Conservation (phyloP, 306 rosid species). For the Pyrus betulifolia region DNA sequence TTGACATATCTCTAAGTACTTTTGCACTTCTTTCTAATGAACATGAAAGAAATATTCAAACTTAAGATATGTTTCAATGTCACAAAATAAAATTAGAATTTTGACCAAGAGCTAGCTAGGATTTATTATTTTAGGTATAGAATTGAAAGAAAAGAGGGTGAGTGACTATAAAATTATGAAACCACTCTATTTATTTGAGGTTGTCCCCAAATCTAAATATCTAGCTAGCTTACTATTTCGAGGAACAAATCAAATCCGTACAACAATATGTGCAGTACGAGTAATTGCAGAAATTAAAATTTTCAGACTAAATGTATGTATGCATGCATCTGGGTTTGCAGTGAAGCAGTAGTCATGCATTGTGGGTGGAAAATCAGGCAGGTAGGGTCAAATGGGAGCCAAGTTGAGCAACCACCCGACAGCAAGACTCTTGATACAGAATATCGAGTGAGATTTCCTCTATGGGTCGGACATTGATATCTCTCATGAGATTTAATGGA, state of each 20-base stretch:
- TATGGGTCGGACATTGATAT: slow-evolving; percentile 6
- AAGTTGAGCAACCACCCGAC: slow-evolving; percentile 14
- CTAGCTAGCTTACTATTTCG: background rate
- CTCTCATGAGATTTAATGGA: background rate
- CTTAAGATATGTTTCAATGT: too few relatives aligned
- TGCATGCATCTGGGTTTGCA: too few relatives aligned
- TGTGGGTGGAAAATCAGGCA: slow-evolving; percentile 15
- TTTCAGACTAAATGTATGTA: background rate
- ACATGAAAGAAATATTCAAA: too few relatives aligned
- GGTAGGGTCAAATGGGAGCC: slow-evolving; percentile 9
- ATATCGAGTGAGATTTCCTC: background rate
- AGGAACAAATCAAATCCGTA: background rate
- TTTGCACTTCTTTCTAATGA: background rate
- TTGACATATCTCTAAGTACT: too few relatives aligned
- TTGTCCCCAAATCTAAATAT: background rate
- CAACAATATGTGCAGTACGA: background rate
- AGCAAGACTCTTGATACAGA: background rate
- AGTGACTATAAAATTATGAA: too few relatives aligned
- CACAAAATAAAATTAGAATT: too few relatives aligned
- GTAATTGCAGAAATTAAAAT: background rate
- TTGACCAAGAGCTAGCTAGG: background rate
- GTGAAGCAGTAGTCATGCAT: background rate
- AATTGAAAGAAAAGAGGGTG: background rate
- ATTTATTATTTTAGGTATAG: background rate
- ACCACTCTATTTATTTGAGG: background rate